Base-by-base conservation (phyloP, 228 moss, liverwort and hornwort genomes). In the Sphagnum magellanicum region DNA sequence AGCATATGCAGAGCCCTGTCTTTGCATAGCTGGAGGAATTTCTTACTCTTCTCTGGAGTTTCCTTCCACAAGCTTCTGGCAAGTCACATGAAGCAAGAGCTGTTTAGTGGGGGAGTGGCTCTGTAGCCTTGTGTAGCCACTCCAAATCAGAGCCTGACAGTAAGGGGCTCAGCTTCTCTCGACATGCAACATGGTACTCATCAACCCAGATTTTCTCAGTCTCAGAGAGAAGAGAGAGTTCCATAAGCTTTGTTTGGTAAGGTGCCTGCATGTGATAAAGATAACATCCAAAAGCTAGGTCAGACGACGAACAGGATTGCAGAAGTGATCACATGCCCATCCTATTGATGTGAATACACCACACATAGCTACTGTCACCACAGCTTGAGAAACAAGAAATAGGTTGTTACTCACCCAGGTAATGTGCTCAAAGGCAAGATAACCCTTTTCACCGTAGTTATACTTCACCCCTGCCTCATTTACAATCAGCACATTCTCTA, bases 191-290 rank as follows among this genome's bases (percentile, higher is more conserved):
- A 71, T 92, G 91, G 71, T 92, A 92, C 68, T 82, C 79, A 60
- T 92, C 89, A 64, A 92, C 78, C 91, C 91, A 92, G 15, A 83
- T 76, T 68, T 87, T 89, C 69, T 92, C 91, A 60, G 70, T 65
- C 77, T 89, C 84, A 49, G 87, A 77, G 73, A 92, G 46, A 71
- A 89, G 68, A 50, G 85, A 85, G 0, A 87, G 65, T 68, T 92
- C 91, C 79, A 92, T 89, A 50, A 92, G 79, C 85, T 92, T 92
- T n/a, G 81, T 83, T 78, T 92, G 91, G 48, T 87, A 89, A 0
- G 91, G 91, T 16, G 79, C 88, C 90, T 90, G 63, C 60, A 74
- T 14, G 4, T 32, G 32, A 32, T 32, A 32, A 32, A 32, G 32
- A 32, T 32, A 32, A 32, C 32, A 32, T 32, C 32, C 32, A 32